Evolutionary conservation across 2,329 filamentous ascomycete genomes (phyloP).

Genomic region (Exophiala sp.): DNA sequence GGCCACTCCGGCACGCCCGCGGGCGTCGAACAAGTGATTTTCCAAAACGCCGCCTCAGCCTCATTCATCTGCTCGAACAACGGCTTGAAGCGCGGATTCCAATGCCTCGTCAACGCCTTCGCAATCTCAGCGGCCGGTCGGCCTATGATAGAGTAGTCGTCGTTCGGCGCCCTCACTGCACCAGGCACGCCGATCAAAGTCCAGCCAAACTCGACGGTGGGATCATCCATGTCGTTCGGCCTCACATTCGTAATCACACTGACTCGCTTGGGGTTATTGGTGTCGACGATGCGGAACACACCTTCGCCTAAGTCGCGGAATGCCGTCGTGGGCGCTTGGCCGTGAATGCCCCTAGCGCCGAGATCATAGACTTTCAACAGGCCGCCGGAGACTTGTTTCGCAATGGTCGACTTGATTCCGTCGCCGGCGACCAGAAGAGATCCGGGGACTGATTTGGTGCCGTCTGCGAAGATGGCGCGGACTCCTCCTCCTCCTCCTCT

Average conservation of each 20-base stretch:
- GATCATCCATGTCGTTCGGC: slow-evolving; percentile 54
- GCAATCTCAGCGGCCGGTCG: slow-evolving; percentile 32
- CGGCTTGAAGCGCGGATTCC: slow-evolving; percentile 28
- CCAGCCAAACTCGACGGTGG: slow-evolving; percentile 56
- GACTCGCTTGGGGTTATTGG: slow-evolving; percentile 31
- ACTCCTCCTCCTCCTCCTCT: slow-evolving; percentile 44
- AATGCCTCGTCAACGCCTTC: slow-evolving; percentile 28
- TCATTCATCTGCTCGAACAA: slow-evolving; percentile 31
- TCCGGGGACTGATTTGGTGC: slow-evolving; percentile 53
- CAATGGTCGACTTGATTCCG: slow-evolving; percentile 56
- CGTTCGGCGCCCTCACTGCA: slow-evolving; percentile 52
- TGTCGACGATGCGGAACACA: slow-evolving; percentile 53
- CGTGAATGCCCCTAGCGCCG: slow-evolving; percentile 59
- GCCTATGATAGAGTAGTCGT: slow-evolving; percentile 56
- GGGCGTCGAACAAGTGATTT: slow-evolving; percentile 33
- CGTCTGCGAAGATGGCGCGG: slow-evolving; percentile 54
- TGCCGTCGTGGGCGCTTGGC: slow-evolving; percentile 56
- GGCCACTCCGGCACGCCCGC: slow-evolving; percentile 34
- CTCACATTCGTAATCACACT: slow-evolving; percentile 61
- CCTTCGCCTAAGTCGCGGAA: slow-evolving; percentile 60
- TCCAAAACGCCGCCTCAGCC: slow-evolving; percentile 32
- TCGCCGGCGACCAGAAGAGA: slow-evolving; percentile 57
- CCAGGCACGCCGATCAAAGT: slow-evolving; percentile 56
- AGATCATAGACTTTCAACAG: slow-evolving; percentile 58
- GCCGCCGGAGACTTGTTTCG: slow-evolving; percentile 54